Evolutionary conservation across 192 early-diverging fungal species (phyloP), one percentile per base, ranked within the genome.

Genomic region (Paraglomus brasilianum): DNA sequence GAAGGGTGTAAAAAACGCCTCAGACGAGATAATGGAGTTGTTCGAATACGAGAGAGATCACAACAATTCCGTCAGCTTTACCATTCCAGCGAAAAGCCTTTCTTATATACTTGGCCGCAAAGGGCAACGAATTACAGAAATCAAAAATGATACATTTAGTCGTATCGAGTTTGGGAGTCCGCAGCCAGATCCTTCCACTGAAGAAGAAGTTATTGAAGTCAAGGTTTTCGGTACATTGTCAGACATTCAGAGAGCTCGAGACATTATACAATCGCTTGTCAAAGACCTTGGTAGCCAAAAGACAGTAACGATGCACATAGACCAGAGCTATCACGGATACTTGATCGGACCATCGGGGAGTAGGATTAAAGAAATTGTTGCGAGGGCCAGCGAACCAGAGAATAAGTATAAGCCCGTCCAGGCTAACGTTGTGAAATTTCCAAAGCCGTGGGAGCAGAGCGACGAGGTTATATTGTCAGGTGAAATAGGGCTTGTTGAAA

Each of bases 41-140:
- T 85, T 91, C 14, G 92, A 93, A 24, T 87, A 93, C 69, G 94
- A 98, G 75, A 79, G 80, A 45, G 91, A 91, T 70, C 83, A 91
- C 77, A 82, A 76, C 76, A 87, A 89, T 63, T 82, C 81, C 0
- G 70, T 81, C 38, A 86, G 77, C 24, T 88, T 95, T 74, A 68
- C 53, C 0, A 79, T 95, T 39, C 88, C 93, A 5, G 82, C 81
- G 15, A 73, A 80, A 30, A 73, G 74, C 46, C 80, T 95, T 58
- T 91, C 90, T 0, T 85, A 88, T 53, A 80, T 97, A 65, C 87
- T 97, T 45, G 95, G 95, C 14, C 81, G 87, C 10, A 81, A 74
- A 2, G 93, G 93, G 19, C 63, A 86, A 49, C 84, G 79, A 49
- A 86, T 92, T 62, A 80, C 81, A 66, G 90, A 91, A 77, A 87